Base-by-base conservation (phyloP, 75 land plant species). In the Selaginella moellendorffii region DNA sequence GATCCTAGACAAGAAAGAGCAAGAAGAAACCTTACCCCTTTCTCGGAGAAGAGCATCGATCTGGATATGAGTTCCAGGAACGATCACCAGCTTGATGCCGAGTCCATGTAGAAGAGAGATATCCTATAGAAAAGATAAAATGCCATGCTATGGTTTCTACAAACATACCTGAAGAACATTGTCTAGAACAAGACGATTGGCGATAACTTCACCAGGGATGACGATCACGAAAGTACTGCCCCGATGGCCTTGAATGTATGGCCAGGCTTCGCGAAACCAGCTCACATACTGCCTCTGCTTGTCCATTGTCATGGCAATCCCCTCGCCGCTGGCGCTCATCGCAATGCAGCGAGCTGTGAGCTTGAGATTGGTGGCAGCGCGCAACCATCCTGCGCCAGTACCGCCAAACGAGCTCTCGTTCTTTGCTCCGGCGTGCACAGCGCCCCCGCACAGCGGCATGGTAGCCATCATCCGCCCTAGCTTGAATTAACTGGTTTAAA, bases 61-160 rank as follows among this genome's bases (percentile, higher is more conserved):
- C 54, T 81, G 85, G n/a, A 85, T 68, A 72, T 89, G 98, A 0
- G 87, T 89, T 30, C 90, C 96, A 1, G 98, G 98, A 69, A 93
- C 81, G 52, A 93, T 65, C 53, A 93, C 85, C 29, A 93, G 74
- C 74, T 74, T 93, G 54, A 89, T 86, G 2, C 98, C 98, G 10
- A 93, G 71, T 14, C 87, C 91, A 76, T 89, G 96, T 24, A 93
- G 81, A 18, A 93, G 79, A 63, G 96, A 81, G 8, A 93, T 79
- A 76, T 93, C 98, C 98, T 93, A 85, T 62, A 68, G 10, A 46
- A 36, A 36, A 36, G 14, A 36, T 36, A 36, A 36, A 36, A 36
- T n/a, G n/a, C n/a, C n/a, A n/a, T n/a, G n/a, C n/a, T n/a, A n/a
- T n/a, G n/a, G n/a, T n/a, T n/a, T n/a, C n/a, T n/a, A 36, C 5